Base-by-base conservation (phyloP, 2,329 filamentous ascomycete species). In the Pseudogymnoascus sp. region DNA sequence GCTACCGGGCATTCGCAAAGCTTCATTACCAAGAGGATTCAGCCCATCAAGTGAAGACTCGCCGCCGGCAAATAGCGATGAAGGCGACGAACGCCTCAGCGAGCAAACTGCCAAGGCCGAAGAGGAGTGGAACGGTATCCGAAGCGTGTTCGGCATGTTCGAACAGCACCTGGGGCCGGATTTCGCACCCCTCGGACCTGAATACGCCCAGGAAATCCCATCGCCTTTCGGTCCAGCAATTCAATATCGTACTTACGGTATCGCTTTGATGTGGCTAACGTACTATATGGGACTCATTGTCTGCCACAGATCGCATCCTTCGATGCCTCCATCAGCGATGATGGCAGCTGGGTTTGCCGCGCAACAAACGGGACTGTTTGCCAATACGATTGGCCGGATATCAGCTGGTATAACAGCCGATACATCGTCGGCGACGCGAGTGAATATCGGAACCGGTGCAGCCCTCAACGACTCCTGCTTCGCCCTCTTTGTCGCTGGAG, bases 301-400 rank as follows among this genome's bases (percentile, higher is more conserved):
- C 62, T 82, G 95, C n/a, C 81, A 93, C 64, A 84, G 95, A 36
- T 82, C 87, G 0, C 93, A 97, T 69, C 95, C 95, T 0, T 84
- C 84, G 23, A 97, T 97, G 92, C 93, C 93, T 0, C 91, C 93
- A 0, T 87, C 93, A 7, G 89, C 92, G 37, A 92, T 96, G 85
- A 84, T 92, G 70, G 92, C 95, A 2, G 91, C 91, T 0, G 89
- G 88, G 6, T 82, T 96, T 67, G 86, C 89, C 8, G 91, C 91
- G 0, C 78, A 79, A 12, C 84, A 89, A 60, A 97, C 93, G 0
- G 84, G 82, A 2, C 78, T 78, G 0, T 89, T 86, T 74, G 90
- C 92, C 1, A 86, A 86, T 65, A 82, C 88, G 67, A 86, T 97
- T 64, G 93, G 91, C 6, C 86, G 89, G 21, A 93, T 97, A 63